Conservation (phyloP, 1,284 basidiomycete species). For the Cystobasidium sp. region DNA sequence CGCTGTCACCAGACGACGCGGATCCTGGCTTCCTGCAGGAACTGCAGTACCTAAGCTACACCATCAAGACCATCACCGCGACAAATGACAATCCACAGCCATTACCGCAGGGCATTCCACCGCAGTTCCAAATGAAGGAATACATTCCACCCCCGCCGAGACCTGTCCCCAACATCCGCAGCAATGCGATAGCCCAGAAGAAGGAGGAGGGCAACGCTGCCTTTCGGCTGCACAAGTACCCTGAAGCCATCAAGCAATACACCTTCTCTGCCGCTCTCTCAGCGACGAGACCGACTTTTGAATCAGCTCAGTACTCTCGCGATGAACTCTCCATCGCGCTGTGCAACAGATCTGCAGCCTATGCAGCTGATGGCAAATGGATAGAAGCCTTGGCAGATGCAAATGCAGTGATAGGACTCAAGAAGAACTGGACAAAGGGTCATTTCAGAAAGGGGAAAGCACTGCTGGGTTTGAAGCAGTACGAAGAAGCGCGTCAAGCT, state of each 20-base stretch:
- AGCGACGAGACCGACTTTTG: slow-evolving; percentile 85
- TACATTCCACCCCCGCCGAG: slow-evolving; percentile 79
- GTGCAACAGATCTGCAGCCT: slow-evolving; percentile 88
- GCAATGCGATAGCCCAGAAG: slow-evolving; percentile 70
- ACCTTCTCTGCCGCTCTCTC: slow-evolving; percentile 81
- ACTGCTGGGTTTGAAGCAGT: slow-evolving; percentile 71
- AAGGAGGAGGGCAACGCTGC: slow-evolving; percentile 90
- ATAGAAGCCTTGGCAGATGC: slow-evolving; percentile 86
- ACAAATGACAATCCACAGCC: slow-evolving; percentile 69
- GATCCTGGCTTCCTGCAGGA: slow-evolving; percentile 25
- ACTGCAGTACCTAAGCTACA: slow-evolving; percentile 66
- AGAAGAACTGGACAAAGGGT: slow-evolving; percentile 90
- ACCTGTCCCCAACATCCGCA: slow-evolving; percentile 73
- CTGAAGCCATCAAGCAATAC: slow-evolving; percentile 80
- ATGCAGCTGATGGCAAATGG: slow-evolving; percentile 74
- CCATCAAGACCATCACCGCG: slow-evolving; percentile 73
- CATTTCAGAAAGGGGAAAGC: slow-evolving; percentile 92
- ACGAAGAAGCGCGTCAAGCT: slow-evolving; percentile 80
- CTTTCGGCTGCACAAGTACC: slow-evolving; percentile 76
- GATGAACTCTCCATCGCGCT: slow-evolving; percentile 88
- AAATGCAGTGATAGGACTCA: slow-evolving; percentile 82
- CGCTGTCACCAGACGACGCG: background rate
- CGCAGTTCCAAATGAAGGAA: slow-evolving; percentile 68
- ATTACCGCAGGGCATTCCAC: slow-evolving; percentile 65
- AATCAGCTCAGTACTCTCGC: slow-evolving; percentile 75